A percentile compares a stretch with the other conserved stretches of the same genome.
Evolutionary conservation across 371 early-diverging fungal genomes (phyloP).

Genomic region (Apophysomyces sp.): DNA sequence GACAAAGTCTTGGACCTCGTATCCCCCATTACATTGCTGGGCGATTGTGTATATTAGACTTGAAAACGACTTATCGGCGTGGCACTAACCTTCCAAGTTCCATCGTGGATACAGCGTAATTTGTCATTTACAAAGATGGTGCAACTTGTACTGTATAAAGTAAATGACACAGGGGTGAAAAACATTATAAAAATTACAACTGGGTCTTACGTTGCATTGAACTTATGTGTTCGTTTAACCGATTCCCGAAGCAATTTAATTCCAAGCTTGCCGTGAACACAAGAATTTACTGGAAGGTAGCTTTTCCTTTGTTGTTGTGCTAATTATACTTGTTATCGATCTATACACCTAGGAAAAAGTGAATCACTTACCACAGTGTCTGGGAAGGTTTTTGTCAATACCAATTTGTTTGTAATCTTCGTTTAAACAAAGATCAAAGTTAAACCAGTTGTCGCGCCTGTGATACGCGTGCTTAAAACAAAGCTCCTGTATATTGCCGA

Average conservation of each 20-base stretch:
- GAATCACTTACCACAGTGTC: slow-evolving; percentile 18
- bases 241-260: slow-evolving; percentile 10
- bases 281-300: slow-evolving; percentile 14
- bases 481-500: slow-evolving; percentile 50
- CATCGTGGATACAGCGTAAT: slow-evolving; percentile 51
- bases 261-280: slow-evolving; percentile 8
- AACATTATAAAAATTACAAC: neutral
- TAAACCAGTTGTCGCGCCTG: slow-evolving; percentile 30
- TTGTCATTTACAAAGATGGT: slow-evolving; percentile 45
- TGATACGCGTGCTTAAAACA: slow-evolving; percentile 44
- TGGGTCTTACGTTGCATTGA: slow-evolving; percentile 33
- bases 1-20: slow-evolving; percentile 13
- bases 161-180: neutral
- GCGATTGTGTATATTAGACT: neutral
- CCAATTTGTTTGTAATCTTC: slow-evolving; percentile 19
- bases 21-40: slow-evolving; percentile 12
- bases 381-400: slow-evolving; percentile 6
- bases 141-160: slow-evolving; percentile 43
- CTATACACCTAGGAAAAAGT: too few relatives aligned
- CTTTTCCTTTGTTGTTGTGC: neutral
- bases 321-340: neutral
- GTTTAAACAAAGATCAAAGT: slow-evolving; percentile 32
- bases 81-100: slow-evolving; percentile 36
- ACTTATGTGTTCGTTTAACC: slow-evolving; percentile 15
- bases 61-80: neutral